A percentile compares a stretch with the other conserved stretches of the same genome.
phyloP scores from a whole-genome alignment of 2,329 filamentous ascomycete species.

The Alternaria solani region DNA sequence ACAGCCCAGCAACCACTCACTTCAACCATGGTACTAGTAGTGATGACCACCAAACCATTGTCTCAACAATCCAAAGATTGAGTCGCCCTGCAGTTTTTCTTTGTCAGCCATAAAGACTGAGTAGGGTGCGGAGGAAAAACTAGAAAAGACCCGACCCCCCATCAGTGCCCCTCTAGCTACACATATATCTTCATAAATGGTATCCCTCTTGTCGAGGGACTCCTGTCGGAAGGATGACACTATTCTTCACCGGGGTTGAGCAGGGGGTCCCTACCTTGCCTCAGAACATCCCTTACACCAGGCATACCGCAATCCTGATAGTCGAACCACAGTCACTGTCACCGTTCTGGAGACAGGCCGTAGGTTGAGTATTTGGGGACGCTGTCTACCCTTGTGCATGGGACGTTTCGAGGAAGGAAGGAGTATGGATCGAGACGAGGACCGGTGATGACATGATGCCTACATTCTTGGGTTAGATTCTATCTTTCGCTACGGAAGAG shows the following conservation, averaged over 20 bases:
- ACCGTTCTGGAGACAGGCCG: slow-evolving; percentile 21
- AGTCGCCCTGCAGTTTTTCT: slow-evolving; percentile 23
- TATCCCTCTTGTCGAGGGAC: slow-evolving; percentile 22
- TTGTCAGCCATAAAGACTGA: slow-evolving; percentile 23
- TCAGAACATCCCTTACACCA: slow-evolving; percentile 25
- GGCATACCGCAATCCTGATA: slow-evolving; percentile 23
- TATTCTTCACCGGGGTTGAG: slow-evolving; percentile 21
- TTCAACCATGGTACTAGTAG: slow-evolving; percentile 21
- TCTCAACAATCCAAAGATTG: slow-evolving; percentile 23
- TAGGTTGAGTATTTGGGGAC: slow-evolving; percentile 22
- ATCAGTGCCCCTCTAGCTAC: slow-evolving; percentile 23
- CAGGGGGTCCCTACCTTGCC: slow-evolving; percentile 22
- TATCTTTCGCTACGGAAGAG: slow-evolving; percentile 21
- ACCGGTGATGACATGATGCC: slow-evolving; percentile 24
- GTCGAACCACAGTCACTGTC: slow-evolving; percentile 25
- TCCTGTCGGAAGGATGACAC: slow-evolving; percentile 22
- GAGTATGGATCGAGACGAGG: slow-evolving; percentile 21
- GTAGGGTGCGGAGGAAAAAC: slow-evolving; percentile 20
- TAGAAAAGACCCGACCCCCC: slow-evolving; percentile 22
- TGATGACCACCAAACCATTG: slow-evolving; percentile 18
- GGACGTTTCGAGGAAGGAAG: slow-evolving; percentile 19
- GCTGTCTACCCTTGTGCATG: slow-evolving; percentile 20
- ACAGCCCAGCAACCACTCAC: slow-evolving; percentile 17
- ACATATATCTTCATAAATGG: slow-evolving; percentile 21
- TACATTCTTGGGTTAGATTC: slow-evolving; percentile 21